Percentiles rank a stretch among this genome's conserved stretches.
Evolutionary conservation across 208 protist species (phyloP).

Genomic region (Trypanosoma platydactyli): DNA sequence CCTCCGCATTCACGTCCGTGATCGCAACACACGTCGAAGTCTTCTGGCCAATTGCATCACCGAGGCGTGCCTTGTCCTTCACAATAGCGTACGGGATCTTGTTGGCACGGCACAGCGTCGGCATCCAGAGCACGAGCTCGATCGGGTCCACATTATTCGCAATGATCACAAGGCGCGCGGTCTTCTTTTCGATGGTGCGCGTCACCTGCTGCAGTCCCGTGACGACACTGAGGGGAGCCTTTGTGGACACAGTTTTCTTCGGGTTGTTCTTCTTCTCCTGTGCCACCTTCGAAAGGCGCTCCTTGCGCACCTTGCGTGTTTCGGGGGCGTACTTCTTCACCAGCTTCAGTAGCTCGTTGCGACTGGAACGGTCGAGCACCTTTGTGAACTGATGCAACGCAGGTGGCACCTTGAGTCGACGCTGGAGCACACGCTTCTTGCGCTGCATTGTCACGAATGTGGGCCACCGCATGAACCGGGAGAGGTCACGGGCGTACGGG

Average conservation of each 20-base stretch:
- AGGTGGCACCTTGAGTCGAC: slow-evolving; percentile 97
- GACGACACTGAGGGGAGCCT: slow-evolving; percentile 92
- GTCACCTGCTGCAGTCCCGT: slow-evolving; percentile 99
- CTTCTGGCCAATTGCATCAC: slow-evolving; percentile 97
- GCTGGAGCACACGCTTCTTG: slow-evolving; percentile 96
- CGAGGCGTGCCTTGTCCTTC: slow-evolving; percentile 98
- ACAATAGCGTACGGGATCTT: slow-evolving; percentile 99
- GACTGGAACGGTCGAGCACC: slow-evolving; percentile 92
- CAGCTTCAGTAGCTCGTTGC: slow-evolving; percentile 97
- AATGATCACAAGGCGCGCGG: slow-evolving; percentile 99
- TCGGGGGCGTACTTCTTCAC: slow-evolving; percentile 99
- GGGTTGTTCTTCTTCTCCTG: slow-evolving; percentile 91
- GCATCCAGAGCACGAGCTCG: slow-evolving; percentile 99
- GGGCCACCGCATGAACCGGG: slow-evolving; percentile 98
- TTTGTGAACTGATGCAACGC: slow-evolving; percentile 91
- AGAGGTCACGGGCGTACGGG: slow-evolving; percentile 95
- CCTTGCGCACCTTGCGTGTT: slow-evolving; percentile 93
- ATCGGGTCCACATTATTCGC: slow-evolving; percentile 99
- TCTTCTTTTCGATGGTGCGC: slow-evolving; percentile 97
- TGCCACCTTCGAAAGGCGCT: slow-evolving; percentile 92
- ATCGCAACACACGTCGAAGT: slow-evolving; percentile 95
- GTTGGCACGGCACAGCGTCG: slow-evolving; percentile 98
- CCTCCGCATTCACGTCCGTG: slow-evolving; percentile 94
- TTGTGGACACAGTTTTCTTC: slow-evolving; percentile 74
- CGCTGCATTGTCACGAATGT: slow-evolving; percentile 98